Conservation (phyloP, 352 stramenopile species). For the Phytopythium litorale region DNA sequence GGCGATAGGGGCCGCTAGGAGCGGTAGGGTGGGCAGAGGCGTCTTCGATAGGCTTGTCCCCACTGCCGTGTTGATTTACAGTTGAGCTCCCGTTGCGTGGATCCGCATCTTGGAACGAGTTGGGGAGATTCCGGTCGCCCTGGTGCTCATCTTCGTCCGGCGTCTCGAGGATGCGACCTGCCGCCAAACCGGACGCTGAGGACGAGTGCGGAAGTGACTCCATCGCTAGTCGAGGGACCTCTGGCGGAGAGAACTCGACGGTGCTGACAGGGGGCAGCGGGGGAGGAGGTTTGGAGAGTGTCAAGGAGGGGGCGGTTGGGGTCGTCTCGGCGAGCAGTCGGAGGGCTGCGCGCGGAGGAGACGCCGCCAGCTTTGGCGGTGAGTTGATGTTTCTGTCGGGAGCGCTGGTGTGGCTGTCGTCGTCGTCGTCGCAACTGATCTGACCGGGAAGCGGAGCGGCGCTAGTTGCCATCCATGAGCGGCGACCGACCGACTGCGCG, state of each 20-base stretch:
- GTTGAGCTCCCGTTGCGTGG: not conserved
- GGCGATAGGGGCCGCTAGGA: constrained; percentile 5
- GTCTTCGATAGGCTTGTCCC: not conserved
- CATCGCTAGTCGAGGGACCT: constrained; percentile 4
- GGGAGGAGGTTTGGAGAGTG: not conserved
- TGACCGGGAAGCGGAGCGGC: constrained; percentile 15
- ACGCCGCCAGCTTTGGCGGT: not conserved
- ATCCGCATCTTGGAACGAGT: not conserved
- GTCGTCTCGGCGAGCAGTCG: not conserved
- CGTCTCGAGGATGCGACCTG: not conserved
- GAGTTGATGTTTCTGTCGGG: not conserved
- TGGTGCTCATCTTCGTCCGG: not conserved
- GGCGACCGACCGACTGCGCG: not conserved
- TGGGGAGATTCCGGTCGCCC: not conserved
- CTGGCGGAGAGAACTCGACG: too few species aligned
- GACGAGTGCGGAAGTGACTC: constrained; percentile 1
- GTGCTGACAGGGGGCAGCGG: not conserved
- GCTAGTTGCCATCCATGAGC: constrained; percentile 20
- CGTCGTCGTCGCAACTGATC: constrained; percentile 16
- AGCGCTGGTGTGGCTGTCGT: not conserved
- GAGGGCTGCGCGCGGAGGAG: not conserved
- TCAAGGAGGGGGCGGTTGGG: not conserved
- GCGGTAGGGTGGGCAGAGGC: not conserved
- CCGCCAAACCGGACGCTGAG: not conserved
- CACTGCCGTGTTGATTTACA: not conserved